Evolutionary conservation across 805 yeast species (phyloP).

Genomic region (Candida boleticola): DNA sequence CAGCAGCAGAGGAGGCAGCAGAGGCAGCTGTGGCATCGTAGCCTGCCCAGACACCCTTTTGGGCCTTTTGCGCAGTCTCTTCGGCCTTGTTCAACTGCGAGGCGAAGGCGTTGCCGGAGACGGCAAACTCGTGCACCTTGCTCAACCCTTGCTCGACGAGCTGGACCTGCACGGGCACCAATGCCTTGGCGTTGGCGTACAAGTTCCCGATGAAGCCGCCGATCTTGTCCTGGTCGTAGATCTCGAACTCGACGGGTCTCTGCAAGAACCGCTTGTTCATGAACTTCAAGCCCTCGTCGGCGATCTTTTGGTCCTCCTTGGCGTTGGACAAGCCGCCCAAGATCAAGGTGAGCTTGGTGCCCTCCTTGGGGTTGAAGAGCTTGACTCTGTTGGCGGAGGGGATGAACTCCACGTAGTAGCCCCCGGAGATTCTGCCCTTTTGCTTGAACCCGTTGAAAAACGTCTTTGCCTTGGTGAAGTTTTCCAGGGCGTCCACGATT

Average conservation of each 20-base stretch:
- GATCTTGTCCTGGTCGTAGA: slow-evolving; percentile 67
- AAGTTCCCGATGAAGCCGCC: slow-evolving; percentile 81
- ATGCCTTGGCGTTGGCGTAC: slow-evolving; percentile 47
- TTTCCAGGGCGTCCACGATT: slow-evolving; percentile 78
- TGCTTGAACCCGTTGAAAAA: slow-evolving; percentile 68
- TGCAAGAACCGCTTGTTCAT: slow-evolving; percentile 59
- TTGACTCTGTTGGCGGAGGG: slow-evolving; percentile 67
- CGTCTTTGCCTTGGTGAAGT: slow-evolving; percentile 66
- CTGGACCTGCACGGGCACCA: slow-evolving; percentile 53
- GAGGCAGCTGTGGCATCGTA: slow-evolving; percentile 45
- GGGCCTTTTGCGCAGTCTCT: slow-evolving; percentile 51
- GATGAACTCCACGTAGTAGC: slow-evolving; percentile 64
- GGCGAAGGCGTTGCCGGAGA: slow-evolving; percentile 53
- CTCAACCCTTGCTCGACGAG: slow-evolving; percentile 64
- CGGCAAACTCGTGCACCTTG: slow-evolving; percentile 63
- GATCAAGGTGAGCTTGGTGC: slow-evolving; percentile 63
- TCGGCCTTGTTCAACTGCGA: slow-evolving; percentile 60
- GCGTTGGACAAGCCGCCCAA: slow-evolving; percentile 67
- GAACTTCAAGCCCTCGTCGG: slow-evolving; percentile 51
- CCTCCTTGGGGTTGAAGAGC: slow-evolving; percentile 68
- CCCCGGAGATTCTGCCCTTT: slow-evolving; percentile 60
- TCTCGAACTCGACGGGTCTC: slow-evolving; percentile 68
- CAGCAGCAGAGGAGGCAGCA: slow-evolving; percentile 10
- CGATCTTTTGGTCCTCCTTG: slow-evolving; percentile 31
- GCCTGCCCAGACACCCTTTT: slow-evolving; percentile 66